phyloP scores from a whole-genome alignment of 768 basidiomycete species.

The Kwoniella shandongensis region DNA sequence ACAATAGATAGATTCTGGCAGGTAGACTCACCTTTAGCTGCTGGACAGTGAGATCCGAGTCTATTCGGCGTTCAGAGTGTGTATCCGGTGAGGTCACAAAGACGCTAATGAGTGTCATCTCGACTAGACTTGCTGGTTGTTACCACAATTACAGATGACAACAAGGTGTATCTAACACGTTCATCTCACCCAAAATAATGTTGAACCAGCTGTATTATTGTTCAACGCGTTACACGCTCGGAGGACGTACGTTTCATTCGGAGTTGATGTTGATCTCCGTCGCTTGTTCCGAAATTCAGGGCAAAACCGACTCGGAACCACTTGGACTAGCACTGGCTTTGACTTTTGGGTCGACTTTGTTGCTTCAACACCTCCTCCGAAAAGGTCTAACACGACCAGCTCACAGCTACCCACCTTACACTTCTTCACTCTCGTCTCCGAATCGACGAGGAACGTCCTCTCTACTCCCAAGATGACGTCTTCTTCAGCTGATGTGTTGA shows the following conservation, averaged over 20 bases:
- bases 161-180: too few relatives aligned
- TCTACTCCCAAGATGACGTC: constrained; percentile 16
- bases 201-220: too few relatives aligned
- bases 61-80: constrained; percentile 80
- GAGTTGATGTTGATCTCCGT: too few relatives aligned
- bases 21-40: constrained; percentile 70
- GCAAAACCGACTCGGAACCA: too few relatives aligned
- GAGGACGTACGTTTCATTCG: too few relatives aligned
- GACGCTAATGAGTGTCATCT: constrained; percentile 58
- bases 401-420: neutral
- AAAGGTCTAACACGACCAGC: constrained; percentile 1
- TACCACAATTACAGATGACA: too few relatives aligned
- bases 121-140: too few relatives aligned
- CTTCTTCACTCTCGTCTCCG: neutral
- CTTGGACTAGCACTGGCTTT: too few relatives aligned
- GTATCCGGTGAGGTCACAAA: constrained; percentile 86
- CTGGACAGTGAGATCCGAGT: constrained; percentile 69
- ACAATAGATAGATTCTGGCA: constrained; percentile 1
- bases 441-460: neutral
- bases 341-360: too few relatives aligned
- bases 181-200: too few relatives aligned
- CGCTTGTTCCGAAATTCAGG: too few relatives aligned
- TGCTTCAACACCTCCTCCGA: neutral
- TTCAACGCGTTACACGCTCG: too few relatives aligned
- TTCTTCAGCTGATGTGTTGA: constrained; percentile 61